Conservation (phyloP, 768 basidiomycete species). For the Leucocoprinus sp. region DNA sequence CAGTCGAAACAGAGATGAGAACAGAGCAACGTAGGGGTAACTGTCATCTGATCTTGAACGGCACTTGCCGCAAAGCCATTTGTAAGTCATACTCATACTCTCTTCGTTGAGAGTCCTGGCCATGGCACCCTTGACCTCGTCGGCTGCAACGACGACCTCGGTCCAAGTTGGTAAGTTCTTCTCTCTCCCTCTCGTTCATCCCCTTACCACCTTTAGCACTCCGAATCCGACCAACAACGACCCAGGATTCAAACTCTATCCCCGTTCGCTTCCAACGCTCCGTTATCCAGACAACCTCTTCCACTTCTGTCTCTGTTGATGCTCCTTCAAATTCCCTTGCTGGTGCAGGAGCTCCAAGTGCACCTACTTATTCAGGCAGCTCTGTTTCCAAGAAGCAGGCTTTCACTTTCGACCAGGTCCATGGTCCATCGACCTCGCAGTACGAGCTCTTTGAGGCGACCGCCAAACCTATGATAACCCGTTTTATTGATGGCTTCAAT, state of each 20-base stretch:
- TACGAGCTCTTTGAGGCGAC: constrained; percentile 80
- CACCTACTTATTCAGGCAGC: constrained; percentile 33
- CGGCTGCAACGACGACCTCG: constrained; percentile 69
- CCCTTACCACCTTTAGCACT: constrained; percentile 43
- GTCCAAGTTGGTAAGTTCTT: constrained; percentile 86
- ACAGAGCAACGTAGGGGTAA: neutral
- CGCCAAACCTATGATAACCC: constrained; percentile 74
- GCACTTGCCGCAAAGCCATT: constrained; percentile 29
- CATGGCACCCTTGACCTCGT: constrained; percentile 73
- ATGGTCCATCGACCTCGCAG: constrained; percentile 79
- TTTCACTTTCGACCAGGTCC: constrained; percentile 93
- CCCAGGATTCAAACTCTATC: constrained; percentile 77
- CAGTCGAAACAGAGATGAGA: too few species aligned
- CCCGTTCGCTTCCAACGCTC: constrained; percentile 91
- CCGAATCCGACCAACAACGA: constrained; percentile 82
- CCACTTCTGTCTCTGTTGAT: constrained; percentile 81
- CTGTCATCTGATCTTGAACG: constrained; percentile 18
- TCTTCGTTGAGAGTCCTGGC: constrained; percentile 31
- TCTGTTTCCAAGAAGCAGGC: constrained; percentile 66
- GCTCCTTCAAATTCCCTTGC: constrained; percentile 44
- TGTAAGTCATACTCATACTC: constrained; percentile 19
- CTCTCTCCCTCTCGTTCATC: neutral
- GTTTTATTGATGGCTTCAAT: constrained; percentile 92
- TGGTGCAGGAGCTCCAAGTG: constrained; percentile 41
- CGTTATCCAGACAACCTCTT: constrained; percentile 70